phyloP scores from a whole-genome alignment of 495 filamentous ascomycete genomes.

The Penicillium diatomitis region DNA sequence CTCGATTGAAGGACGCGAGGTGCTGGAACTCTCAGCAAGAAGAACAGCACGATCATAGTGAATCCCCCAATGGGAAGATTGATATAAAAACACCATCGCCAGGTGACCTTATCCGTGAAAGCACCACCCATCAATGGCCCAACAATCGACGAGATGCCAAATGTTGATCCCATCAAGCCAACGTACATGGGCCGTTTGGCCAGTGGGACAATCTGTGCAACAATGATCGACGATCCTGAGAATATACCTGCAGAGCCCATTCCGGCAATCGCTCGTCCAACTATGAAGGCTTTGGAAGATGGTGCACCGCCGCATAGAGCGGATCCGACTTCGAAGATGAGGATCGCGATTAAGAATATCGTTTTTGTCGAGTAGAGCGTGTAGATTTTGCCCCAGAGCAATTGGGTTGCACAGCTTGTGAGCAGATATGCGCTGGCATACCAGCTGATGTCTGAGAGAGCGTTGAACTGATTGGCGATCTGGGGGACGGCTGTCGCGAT shows the following conservation, averaged over 20 bases:
- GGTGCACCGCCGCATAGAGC: slow-evolving; percentile 65
- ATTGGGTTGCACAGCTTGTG: slow-evolving; percentile 36
- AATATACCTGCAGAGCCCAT: slow-evolving; percentile 44
- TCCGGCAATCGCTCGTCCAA: slow-evolving; percentile 48
- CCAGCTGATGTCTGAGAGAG: slow-evolving; percentile 51
- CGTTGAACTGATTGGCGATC: slow-evolving; percentile 59
- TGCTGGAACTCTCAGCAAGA: slow-evolving; percentile 32
- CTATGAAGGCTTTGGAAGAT: slow-evolving; percentile 57
- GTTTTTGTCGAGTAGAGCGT: slow-evolving; percentile 49
- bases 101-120: slow-evolving; percentile 30
- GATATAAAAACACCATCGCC: slow-evolving; percentile 58
- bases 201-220: slow-evolving; percentile 48
- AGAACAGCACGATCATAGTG: slow-evolving; percentile 34
- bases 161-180: slow-evolving; percentile 35
- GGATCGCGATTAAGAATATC: slow-evolving; percentile 50
- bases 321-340: slow-evolving; percentile 54
- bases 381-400: slow-evolving; percentile 53
- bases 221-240: slow-evolving; percentile 43
- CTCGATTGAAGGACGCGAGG: slow-evolving; percentile 6
- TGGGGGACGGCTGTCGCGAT: slow-evolving; percentile 63
- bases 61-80: slow-evolving; percentile 53
- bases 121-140: slow-evolving; percentile 29
- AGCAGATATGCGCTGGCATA: slow-evolving; percentile 45
- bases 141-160: slow-evolving; percentile 48
- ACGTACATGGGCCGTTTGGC: slow-evolving; percentile 45